These are phyloP conservation scores for Pleurotus giganteus DNA, from an alignment of 768 basidiomycete genomes.

Conservation along the genomic window DNA sequence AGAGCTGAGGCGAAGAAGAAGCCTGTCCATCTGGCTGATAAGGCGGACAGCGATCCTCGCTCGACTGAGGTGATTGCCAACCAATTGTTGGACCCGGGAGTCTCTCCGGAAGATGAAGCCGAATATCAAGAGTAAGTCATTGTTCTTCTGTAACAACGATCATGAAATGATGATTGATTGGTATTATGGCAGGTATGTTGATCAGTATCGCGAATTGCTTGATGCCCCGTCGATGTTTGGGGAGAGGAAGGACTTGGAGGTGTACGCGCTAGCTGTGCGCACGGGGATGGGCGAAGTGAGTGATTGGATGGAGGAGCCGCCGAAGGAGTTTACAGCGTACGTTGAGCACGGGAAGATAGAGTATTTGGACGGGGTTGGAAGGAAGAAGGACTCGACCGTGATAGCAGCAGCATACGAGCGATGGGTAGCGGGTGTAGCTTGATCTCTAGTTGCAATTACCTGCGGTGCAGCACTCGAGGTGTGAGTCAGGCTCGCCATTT, in stretches of 20 bases:
- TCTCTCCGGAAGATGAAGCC: constrained; percentile 59
- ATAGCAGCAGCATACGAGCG: constrained; percentile 47
- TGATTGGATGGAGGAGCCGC: constrained; percentile 35
- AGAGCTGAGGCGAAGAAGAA: constrained; percentile 35
- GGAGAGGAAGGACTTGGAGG: constrained; percentile 56
- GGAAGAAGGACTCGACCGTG: constrained; percentile 28
- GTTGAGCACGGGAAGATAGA: constrained; percentile 39
- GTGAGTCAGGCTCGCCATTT: too few species aligned
- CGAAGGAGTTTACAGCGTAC: constrained; percentile 43
- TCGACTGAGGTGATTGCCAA: constrained; percentile 61
- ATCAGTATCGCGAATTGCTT: constrained; percentile 66
- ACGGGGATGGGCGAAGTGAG: constrained; percentile 40
- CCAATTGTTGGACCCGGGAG: constrained; percentile 57
- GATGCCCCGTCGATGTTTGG: constrained; percentile 52
- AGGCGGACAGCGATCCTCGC: constrained; percentile 35
- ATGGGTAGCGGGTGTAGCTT: constrained; percentile 25
- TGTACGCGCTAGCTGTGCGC: constrained; percentile 53
- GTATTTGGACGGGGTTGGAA: constrained; percentile 30
- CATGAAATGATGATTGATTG: not conserved
- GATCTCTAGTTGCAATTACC: not conserved
- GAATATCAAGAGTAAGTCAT: constrained; percentile 69
- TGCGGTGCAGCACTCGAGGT: too few species aligned
- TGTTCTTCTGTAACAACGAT: not conserved
- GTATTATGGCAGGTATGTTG: constrained; percentile 47
- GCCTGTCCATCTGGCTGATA: constrained; percentile 12